phyloP scores from a whole-genome alignment of 192 early-diverging fungal species.

The Coemansia sp. region DNA sequence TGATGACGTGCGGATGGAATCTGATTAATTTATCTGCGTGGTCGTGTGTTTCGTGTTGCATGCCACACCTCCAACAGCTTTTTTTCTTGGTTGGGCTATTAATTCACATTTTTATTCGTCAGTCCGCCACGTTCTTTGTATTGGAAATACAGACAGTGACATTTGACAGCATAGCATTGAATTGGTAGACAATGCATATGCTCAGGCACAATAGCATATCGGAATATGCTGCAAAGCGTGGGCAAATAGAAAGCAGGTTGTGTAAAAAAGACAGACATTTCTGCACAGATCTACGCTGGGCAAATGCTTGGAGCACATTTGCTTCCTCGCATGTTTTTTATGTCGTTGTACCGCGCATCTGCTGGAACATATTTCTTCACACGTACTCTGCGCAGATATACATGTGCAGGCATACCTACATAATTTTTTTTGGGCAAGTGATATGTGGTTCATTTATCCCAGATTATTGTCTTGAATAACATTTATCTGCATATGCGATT shows the following conservation, averaged over 20 bases:
- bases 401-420: not conserved
- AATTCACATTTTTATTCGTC: no score
- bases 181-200: not conserved
- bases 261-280: not conserved
- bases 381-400: not conserved
- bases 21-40: constrained; percentile 10
- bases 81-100: no score
- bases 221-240: not conserved
- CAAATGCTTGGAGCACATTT: no score
- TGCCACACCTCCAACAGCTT: no score
- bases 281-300: no score
- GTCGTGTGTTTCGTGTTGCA: not conserved
- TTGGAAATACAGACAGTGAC: not conserved
- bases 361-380: not conserved
- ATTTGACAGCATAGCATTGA: not conserved
- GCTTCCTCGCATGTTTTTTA: not conserved
- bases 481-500: not conserved
- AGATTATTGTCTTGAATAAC: not conserved
- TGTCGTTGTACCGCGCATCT: not conserved
- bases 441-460: no score
- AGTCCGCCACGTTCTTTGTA: no score
- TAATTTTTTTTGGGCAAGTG: not conserved
- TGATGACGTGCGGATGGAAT: constrained; percentile 18
- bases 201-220: not conserved
- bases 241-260: not conserved